Percentiles rank a stretch among this genome's conserved stretches.
These are phyloP conservation scores for Suhomyces chickasaworum DNA, from an alignment of 1,139 yeast species.

Conservation along the genomic window DNA sequence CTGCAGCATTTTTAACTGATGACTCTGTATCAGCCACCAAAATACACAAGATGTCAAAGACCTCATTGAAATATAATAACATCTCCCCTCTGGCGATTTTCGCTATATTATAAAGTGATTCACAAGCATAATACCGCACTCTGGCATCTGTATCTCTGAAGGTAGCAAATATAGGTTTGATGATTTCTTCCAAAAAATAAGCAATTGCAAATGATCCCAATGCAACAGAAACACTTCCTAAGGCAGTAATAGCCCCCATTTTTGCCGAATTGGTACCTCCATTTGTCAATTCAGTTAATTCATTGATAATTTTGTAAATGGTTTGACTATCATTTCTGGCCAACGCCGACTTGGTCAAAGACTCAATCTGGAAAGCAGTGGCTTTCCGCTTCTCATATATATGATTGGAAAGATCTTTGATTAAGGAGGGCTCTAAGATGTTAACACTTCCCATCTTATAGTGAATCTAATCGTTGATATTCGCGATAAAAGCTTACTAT, in stretches of 20 bases:
- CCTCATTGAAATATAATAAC: constrained; percentile 85
- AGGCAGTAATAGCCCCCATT: constrained; percentile 55
- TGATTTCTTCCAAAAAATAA: constrained; percentile 76
- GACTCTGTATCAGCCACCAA: constrained; percentile 91
- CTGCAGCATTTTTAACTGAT: constrained; percentile 95
- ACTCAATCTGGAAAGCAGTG: constrained; percentile 89
- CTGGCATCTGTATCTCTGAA: constrained; percentile 97
- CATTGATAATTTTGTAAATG: constrained; percentile 66
- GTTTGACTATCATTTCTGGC: constrained; percentile 68
- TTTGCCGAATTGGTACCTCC: constrained; percentile 48
- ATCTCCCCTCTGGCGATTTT: constrained; percentile 97
- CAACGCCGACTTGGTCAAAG: constrained; percentile 74
- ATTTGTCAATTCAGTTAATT: constrained; percentile 45
- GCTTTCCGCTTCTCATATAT: constrained; percentile 93
- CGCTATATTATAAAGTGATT: constrained; percentile 91
- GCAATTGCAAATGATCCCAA: constrained; percentile 53
- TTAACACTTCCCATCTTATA: constrained; percentile 29
- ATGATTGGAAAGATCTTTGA: constrained; percentile 85
- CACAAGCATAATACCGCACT: constrained; percentile 96
- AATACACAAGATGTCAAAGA: constrained; percentile 88
- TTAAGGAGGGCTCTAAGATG: constrained; percentile 68
- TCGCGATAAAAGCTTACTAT: not conserved
- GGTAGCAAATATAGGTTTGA: constrained; percentile 92
- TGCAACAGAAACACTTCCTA: constrained; percentile 53
- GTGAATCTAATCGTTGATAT: not conserved